Base-by-base conservation (phyloP, 306 rosid genomes). In the Prunus mira region DNA sequence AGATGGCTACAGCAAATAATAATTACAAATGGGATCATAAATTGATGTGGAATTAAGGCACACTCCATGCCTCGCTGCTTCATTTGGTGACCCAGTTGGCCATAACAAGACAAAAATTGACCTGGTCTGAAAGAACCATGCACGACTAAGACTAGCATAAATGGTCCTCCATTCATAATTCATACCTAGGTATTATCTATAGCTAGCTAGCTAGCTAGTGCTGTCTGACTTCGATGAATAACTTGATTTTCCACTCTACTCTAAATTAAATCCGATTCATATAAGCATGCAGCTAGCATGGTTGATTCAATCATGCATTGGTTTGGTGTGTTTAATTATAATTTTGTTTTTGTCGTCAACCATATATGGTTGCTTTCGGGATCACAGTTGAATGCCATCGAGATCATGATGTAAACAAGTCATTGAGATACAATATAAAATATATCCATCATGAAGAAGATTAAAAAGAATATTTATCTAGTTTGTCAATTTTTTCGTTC, bases 41-140 rank as follows among this genome's bases (percentile, higher is more conserved):
- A 15, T 78, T 71, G 85, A 71, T 61, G 79, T 69, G 74, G 12
- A 61, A 79, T 60, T 50, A 72, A 62, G 71, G 85, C 83, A 81
- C 80, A 77, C 63, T 81, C 81, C 79, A 71, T 76, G 86, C 78
- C 75, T 49, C 64, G 68, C 58, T 64, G 78, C 74, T 79, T 67
- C 82, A 56, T 63, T 30, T 78, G 30, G 12, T 22, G 2, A 1
- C 67, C 67, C 67, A 63, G 22, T 17, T 74, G 84, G 45, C 86
- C 84, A 78, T 63, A 82, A 83, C 75, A 69, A 78, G 82, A 86
- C 85, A 89, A 83, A 76, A 81, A 68, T 79, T 76, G 69, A 80
- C 79, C 71, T 75, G 81, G 81, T 71, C 47, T 45, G 68, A 75
- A 65, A 79, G 65, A 71, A 19, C 72, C 56, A 73, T 74, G 77